Base-by-base conservation (phyloP, 225 moss, liverwort and hornwort species). In the Anthoceros angustus region DNA sequence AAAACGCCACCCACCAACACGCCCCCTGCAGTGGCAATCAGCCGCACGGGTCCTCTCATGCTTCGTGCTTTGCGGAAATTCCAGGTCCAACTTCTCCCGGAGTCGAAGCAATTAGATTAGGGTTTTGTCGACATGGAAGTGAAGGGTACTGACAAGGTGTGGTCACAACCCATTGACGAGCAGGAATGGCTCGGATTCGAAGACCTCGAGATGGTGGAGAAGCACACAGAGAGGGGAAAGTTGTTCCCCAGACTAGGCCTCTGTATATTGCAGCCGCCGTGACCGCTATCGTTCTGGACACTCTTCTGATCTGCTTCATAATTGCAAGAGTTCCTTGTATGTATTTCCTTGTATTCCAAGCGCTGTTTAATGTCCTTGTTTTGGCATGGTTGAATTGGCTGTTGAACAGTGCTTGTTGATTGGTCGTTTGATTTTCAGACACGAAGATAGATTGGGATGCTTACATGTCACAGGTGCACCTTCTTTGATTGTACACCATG, bases 391-490 rank as follows among this genome's bases (percentile, higher is more conserved):
- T 40, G 10, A 39, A 40, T 42, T 40, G 49, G 21, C 2, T 41
- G 46, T 20, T 39, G 25, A n/a, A 23, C 15, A 0, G 15, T 15
- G 43, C 63, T 69, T 42, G 9, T 23, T 45, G 25, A 0, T 9
- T 41, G 20, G 69, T 20, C 72, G 48, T 25, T 39, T 20, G 24
- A 42, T 62, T 25, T 72, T 66, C 79, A 92, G 95, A 98, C 71
- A 98, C 95, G 32, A 98, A 98, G 80, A 98, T 98, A 49, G 95
- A 98, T 71, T 98, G 95, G 91, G 92, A 98, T 83, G 95, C 95
- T 10, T 98, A 98, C 72, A 91, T 98, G 92, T 92, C 95, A 67
- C 95, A 98, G 95, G 95, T 98, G 72, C 76, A 83, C 64, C 42
- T 40, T 11, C 41, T 62, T 11, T 21, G 7, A 64, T 64, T 7